Evolutionary conservation across 1,284 basidiomycete species (phyloP).

Genomic region (Malassezia cuniculi): DNA sequence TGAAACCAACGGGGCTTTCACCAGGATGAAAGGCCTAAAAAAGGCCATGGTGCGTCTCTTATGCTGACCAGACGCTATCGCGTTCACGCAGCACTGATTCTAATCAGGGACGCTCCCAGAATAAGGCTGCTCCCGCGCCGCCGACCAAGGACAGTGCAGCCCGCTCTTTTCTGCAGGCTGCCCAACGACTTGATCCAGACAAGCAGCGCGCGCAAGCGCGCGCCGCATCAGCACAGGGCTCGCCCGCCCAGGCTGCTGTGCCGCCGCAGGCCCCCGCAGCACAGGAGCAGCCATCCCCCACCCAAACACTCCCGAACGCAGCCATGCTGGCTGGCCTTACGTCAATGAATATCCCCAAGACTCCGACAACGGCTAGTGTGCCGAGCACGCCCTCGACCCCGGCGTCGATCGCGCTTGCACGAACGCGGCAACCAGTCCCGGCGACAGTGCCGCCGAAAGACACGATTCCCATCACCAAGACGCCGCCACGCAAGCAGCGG

Average conservation of each 20-base stretch:
- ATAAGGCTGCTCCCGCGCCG: background rate
- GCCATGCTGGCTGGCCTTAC: too few species aligned
- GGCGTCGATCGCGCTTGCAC: slow-evolving; percentile 13
- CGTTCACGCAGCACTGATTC: background rate
- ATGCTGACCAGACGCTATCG: slow-evolving; percentile 1
- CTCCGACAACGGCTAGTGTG: background rate
- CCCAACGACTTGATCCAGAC: too few species aligned
- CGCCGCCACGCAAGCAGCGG: slow-evolving; percentile 42
- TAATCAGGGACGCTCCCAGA: too few species aligned
- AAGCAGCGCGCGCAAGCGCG: too few species aligned
- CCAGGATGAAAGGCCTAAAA: slow-evolving; percentile 43
- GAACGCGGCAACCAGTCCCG: slow-evolving; percentile 18
- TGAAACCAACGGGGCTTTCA: too few species aligned
- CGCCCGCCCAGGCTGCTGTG: too few species aligned
- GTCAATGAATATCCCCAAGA: too few species aligned
- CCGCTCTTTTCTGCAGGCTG: background rate
- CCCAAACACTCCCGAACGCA: too few species aligned
- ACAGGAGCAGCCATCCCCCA: too few species aligned
- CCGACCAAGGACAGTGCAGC: background rate
- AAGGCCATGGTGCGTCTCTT: slow-evolving; percentile 43
- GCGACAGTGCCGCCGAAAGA: slow-evolving; percentile 27
- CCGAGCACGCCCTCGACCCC: slow-evolving; percentile 2
- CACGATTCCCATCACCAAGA: slow-evolving; percentile 40
- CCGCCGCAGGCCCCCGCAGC: too few species aligned
- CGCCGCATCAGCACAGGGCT: too few species aligned